Base-by-base conservation (phyloP, 2,329 filamentous ascomycete species). In the Sporothrix pallida region DNA sequence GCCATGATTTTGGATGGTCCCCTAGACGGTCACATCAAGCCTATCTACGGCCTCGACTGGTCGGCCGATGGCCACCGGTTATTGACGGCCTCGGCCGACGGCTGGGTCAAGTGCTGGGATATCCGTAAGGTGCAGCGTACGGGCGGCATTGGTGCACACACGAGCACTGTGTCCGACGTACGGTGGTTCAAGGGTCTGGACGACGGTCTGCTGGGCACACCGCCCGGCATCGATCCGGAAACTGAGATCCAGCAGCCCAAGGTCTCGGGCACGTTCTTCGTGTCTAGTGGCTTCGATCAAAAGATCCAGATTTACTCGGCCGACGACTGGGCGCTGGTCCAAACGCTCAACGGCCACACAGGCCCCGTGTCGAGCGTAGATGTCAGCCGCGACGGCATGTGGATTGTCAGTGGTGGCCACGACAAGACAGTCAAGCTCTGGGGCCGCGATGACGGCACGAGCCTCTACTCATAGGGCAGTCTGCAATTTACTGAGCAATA, bases 71-170 rank as follows among this genome's bases (percentile, higher is more conserved):
- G 95, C 6, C 91, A 97, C 81, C 90, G 96, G n/a, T 89, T 98
- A 9, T 85, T 98, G n/a, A 94, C 94, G 0, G 95, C 94, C 1
- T 97, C 94, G 15, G 94, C 91, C 1, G 96, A 99, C 80, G 95
- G 95, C 20, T 98, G 96, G 89, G 91, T 97, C 79, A 98, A 98
- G 82, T 98, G 95, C 83, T 99, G 96, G 96, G 96, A 99, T 80
- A 87, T 99, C 71, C 90, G 96, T 63, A 95, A 96, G 78, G 95
- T 98, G 68, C 89, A 92, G 78, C 91, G 91, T 76, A 91, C 89
- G 0, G 95, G 93, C 13, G 93, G 92, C 20, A 92, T 99, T 65
- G 96, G 95, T 68, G 95, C 96, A 7, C 96, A 99, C 81, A 92
- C 90, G 69, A 95, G 94, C 76, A 92, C 96, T 48, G 95, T 99